Conservation (phyloP, 169 alveolate species). For the Babesia divergens region DNA sequence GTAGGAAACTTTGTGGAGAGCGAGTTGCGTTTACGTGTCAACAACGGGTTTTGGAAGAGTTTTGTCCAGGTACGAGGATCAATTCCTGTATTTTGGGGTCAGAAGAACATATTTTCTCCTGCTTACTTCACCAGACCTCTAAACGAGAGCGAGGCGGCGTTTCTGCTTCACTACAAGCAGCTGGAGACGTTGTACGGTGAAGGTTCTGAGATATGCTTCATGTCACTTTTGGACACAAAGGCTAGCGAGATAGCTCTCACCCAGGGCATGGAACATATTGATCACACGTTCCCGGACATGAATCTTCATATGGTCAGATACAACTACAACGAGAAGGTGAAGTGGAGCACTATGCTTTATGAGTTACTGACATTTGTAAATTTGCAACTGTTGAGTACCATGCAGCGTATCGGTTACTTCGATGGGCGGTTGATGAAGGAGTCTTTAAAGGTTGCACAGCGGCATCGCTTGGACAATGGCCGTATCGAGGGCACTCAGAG, state of each 20-base stretch:
- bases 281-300: conserved; percentile 1
- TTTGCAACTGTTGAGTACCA: conserved; percentile 6
- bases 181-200: conserved; percentile 73
- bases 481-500: conserved; percentile 70
- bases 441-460: background rate
- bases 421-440: background rate
- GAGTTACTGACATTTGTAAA: conserved; percentile 45
- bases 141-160: conserved; percentile 5
- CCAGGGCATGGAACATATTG: conserved; percentile 59
- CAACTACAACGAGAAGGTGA: conserved; percentile 60
- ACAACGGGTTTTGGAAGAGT: conserved; percentile 52
- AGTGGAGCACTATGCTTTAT: conserved; percentile 47
- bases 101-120: conserved; percentile 79
- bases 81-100: conserved; percentile 95
- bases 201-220: conserved; percentile 55
- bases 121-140: conserved; percentile 18
- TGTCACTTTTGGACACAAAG: conserved; percentile 74
- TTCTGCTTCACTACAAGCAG: conserved; percentile 40
- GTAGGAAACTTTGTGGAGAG: conserved; percentile 95
- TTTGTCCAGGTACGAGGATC: conserved; percentile 87
- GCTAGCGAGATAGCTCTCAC: conserved; percentile 72
- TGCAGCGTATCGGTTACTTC: conserved; percentile 51
- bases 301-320: conserved; percentile 13
- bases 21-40: conserved; percentile 83
- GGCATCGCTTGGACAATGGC: background rate